These are phyloP conservation scores for Fraxinus pennsylvanica DNA, from an alignment of 257 asterid species.

Conservation along the genomic window DNA sequence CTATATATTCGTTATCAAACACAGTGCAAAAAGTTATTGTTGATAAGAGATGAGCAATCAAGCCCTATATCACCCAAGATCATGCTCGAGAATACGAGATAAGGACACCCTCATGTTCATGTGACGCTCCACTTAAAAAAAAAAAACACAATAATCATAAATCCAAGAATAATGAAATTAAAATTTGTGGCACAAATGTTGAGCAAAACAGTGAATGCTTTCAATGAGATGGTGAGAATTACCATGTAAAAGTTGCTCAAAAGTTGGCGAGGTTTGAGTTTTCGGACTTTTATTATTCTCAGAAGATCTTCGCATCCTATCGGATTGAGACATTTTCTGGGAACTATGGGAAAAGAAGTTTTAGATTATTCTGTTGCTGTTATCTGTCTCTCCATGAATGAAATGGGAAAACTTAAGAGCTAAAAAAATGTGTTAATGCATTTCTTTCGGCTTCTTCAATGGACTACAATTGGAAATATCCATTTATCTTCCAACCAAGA, in stretches of 20 bases:
- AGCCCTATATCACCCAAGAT: too few relatives aligned
- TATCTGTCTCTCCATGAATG: neutral
- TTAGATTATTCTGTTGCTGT: neutral
- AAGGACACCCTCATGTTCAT: too few relatives aligned
- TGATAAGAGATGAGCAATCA: too few relatives aligned
- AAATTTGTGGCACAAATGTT: neutral
- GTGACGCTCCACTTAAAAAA: too few relatives aligned
- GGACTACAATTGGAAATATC: conserved; percentile 26
- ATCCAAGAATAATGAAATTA: neutral
- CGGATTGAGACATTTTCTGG: conserved; percentile 55
- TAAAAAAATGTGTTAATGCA: conserved; percentile 27
- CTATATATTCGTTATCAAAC: neutral
- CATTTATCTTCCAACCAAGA: neutral
- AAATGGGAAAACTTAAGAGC: conserved; percentile 20
- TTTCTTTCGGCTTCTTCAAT: conserved; percentile 36
- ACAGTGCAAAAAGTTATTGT: neutral
- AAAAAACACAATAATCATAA: neutral
- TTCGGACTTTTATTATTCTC: conserved; percentile 43
- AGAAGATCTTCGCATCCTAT: conserved; percentile 29
- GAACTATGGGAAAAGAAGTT: neutral
- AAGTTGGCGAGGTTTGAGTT: conserved; percentile 50
- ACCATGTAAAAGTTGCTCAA: conserved; percentile 71
- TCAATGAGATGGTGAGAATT: neutral
- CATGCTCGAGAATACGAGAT: too few relatives aligned
- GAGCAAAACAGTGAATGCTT: neutral